Conservation (phyloP, 1,139 yeast genomes). For the Casaregolazyma suthepensis region DNA sequence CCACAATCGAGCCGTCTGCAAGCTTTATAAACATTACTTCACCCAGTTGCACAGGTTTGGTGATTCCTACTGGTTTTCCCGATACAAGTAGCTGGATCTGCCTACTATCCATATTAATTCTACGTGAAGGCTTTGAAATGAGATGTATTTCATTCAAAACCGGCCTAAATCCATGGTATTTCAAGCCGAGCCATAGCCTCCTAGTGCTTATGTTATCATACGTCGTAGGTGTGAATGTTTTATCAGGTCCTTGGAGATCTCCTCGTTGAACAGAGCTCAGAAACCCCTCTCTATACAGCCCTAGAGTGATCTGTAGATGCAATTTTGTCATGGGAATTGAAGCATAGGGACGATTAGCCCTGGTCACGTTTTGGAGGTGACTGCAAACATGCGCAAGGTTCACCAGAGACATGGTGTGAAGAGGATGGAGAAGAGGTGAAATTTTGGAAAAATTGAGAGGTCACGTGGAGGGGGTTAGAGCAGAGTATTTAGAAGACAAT, state of each 20-base stretch:
- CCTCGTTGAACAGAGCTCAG: conserved; percentile 81
- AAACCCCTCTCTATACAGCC: conserved; percentile 87
- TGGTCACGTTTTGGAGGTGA: conserved; percentile 81
- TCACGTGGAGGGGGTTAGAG: background rate
- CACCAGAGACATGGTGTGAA: conserved; percentile 64
- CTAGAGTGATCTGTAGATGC: conserved; percentile 77
- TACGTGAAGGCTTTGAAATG: conserved; percentile 80
- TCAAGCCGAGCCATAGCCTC: conserved; percentile 85
- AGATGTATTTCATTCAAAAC: conserved; percentile 68
- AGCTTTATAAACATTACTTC: conserved; percentile 69
- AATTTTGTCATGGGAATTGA: conserved; percentile 79
- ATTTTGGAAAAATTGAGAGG: background rate
- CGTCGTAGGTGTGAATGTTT: conserved; percentile 66
- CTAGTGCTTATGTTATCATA: conserved; percentile 83
- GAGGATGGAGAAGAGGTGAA: background rate
- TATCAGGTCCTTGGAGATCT: conserved; percentile 84
- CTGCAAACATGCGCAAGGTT: conserved; percentile 80
- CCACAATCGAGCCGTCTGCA: conserved; percentile 47
- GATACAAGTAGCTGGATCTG: conserved; percentile 71
- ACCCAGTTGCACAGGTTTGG: conserved; percentile 83
- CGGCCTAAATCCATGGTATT: conserved; percentile 74
- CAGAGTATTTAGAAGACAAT: no score
- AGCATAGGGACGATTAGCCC: conserved; percentile 68
- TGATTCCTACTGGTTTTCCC: conserved; percentile 68
- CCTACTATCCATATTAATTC: conserved; percentile 54